Base-by-base conservation (phyloP, 441 rosid genomes). In the Aleurites moluccanus region DNA sequence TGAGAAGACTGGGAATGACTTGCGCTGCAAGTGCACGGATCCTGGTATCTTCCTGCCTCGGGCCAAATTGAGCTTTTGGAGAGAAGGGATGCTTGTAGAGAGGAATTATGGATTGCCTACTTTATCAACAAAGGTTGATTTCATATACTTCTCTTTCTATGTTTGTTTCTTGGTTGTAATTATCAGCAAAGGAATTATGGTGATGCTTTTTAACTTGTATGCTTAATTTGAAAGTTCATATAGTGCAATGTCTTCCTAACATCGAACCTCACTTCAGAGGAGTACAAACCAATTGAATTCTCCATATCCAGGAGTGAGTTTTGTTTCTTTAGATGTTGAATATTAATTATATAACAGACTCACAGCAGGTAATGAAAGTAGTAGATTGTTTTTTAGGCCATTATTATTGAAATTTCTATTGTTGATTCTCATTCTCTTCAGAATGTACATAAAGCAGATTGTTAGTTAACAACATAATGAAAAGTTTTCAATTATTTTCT, bases 1-100 rank as follows among this genome's bases (percentile, higher is more conserved):
- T 77, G 90, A 90, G 78, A 89, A 78, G 67, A 77, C 78, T 73
- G 93, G 91, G 72, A 75, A 70, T 64, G 93, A 85, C 72, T 65
- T 90, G 80, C 77, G 77, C 6, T 90, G 93, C 53, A 82, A 81
- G 81, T 89, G 93, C 80, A 86, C 76, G 21, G 91, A 87, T 73
- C 74, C 93, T 47, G 93, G 95, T 68, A 73, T 89, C 10, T 79
- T 90, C 74, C 86, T 90, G 52, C 95, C 91, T 67, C 80, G 90
- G 13, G 92, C 95, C 16, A 90, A 90, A 78, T 80, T 90, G 73
- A 87, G 91, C 84, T 87, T 86, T 60, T 81, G 93, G 95, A 83
- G 95, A 84, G 78, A 85, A 50, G 95, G 91, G 47, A 85, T 78
- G 77, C 88, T 86, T 59, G 87, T 87, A 67, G 30, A 69, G 50